Evolutionary conservation across 768 basidiomycete genomes (phyloP).

Genomic region (Tulasnella sp.): DNA sequence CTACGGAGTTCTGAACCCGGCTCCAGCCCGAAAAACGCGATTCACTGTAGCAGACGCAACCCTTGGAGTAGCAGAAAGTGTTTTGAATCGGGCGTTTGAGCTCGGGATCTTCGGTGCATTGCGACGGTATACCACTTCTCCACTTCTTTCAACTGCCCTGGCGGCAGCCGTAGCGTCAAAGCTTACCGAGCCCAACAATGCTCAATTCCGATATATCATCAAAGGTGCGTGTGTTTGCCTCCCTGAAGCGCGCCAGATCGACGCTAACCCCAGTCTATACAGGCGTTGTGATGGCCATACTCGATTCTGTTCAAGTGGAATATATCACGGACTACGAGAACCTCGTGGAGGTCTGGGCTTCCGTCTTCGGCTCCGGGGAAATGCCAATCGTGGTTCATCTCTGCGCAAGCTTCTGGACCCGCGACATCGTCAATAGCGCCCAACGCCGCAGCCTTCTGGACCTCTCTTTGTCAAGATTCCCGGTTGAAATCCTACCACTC

Average conservation of each 20-base stretch:
- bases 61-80: neutral
- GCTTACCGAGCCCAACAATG: slow-evolving; percentile 69
- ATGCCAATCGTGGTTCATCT: slow-evolving; percentile 57
- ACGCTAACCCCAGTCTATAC: neutral
- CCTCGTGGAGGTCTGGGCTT: slow-evolving; percentile 72
- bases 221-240: slow-evolving; percentile 56
- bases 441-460: slow-evolving; percentile 78
- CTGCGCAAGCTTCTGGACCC: slow-evolving; percentile 67
- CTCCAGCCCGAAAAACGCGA: slow-evolving; percentile 24
- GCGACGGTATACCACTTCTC: slow-evolving; percentile 33
- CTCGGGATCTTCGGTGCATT: slow-evolving; percentile 8
- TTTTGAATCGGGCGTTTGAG: slow-evolving; percentile 19
- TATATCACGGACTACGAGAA: slow-evolving; percentile 68
- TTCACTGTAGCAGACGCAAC: neutral
- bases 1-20: slow-evolving; percentile 26
- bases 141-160: slow-evolving; percentile 68
- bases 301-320: slow-evolving; percentile 72
- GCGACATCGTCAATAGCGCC: slow-evolving; percentile 54
- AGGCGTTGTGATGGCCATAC: slow-evolving; percentile 74
- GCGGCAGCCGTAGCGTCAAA: slow-evolving; percentile 67
- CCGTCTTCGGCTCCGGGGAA: slow-evolving; percentile 73
- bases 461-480: slow-evolving; percentile 76
- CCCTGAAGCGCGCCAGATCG: slow-evolving; percentile 15
- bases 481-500: slow-evolving; percentile 67
- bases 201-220: slow-evolving; percentile 73